A percentile compares a stretch with the other conserved stretches of the same genome.
These are phyloP conservation scores for Alternaria gaisen DNA, from an alignment of 2,329 filamentous ascomycete species.

Conservation along the genomic window DNA sequence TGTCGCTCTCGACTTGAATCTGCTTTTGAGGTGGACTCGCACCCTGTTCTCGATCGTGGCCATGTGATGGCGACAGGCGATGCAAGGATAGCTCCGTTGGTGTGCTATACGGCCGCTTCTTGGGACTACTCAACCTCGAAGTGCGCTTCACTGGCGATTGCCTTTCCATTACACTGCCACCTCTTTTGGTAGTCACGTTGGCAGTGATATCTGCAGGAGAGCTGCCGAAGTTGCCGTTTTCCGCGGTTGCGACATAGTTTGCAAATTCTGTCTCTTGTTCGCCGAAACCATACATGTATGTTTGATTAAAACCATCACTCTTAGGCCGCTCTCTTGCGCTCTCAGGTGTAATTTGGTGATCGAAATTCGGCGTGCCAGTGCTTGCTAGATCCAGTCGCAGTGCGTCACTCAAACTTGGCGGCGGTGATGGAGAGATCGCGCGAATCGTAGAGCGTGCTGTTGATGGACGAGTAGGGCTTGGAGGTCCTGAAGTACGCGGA, in stretches of 20 bases:
- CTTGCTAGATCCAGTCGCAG: constrained; percentile 11
- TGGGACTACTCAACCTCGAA: constrained; percentile 5
- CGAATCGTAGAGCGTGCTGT: constrained; percentile 40
- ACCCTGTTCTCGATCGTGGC: background rate
- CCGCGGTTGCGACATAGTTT: background rate
- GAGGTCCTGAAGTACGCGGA: constrained; percentile 24
- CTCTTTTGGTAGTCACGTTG: constrained; percentile 10
- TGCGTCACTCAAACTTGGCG: constrained; percentile 21
- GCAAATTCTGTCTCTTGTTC: background rate
- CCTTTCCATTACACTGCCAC: background rate
- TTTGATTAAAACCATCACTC: background rate
- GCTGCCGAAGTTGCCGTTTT: background rate
- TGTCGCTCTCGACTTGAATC: background rate
- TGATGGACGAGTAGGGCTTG: constrained; percentile 27
- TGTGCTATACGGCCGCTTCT: constrained; percentile 9
- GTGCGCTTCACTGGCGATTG: constrained; percentile 14
- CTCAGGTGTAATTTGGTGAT: background rate
- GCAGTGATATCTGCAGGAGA: background rate
- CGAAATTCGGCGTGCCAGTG: background rate
- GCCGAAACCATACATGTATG: background rate
- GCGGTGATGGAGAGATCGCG: constrained; percentile 39
- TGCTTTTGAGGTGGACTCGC: background rate
- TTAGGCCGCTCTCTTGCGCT: background rate
- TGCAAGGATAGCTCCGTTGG: background rate
- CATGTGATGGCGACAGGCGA: background rate